These are phyloP conservation scores for Streptanthus diversifolius DNA, from an alignment of 345 rosid genomes.

Conservation along the genomic window DNA sequence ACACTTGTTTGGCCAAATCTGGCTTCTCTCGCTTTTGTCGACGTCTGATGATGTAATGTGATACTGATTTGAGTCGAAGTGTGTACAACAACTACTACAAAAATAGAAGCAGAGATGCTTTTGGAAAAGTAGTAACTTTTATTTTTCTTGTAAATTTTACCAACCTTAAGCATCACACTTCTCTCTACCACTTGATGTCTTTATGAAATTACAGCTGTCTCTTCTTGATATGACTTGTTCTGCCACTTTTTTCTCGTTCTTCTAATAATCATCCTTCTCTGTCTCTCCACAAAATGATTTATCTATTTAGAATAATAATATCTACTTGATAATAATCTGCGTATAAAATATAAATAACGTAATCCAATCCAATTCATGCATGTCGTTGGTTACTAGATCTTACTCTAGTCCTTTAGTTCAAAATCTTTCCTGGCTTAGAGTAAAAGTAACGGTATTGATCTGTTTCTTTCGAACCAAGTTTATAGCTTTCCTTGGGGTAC, in stretches of 20 bases:
- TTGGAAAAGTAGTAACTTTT: slow-evolving; percentile 13
- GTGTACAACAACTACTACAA: slow-evolving; percentile 27
- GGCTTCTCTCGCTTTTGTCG: slow-evolving; percentile 21
- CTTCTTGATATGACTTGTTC: slow-evolving; percentile 38
- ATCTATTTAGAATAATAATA: slow-evolving; percentile 1
- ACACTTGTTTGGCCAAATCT: slow-evolving; percentile 26
- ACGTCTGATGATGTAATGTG: slow-evolving; percentile 30
- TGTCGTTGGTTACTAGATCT: background rate
- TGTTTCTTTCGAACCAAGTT: slow-evolving; percentile 1
- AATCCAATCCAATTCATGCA: background rate
- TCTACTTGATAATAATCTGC: background rate
- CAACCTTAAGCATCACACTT: slow-evolving; percentile 35
- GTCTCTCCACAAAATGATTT: slow-evolving; percentile 27
- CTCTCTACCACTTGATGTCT: slow-evolving; percentile 37
- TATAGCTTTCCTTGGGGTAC: background rate
- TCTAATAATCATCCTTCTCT: slow-evolving; percentile 22
- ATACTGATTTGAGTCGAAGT: slow-evolving; percentile 26
- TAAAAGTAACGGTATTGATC: slow-evolving; percentile 7
- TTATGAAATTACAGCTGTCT: slow-evolving; percentile 37
- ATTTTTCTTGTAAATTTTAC: slow-evolving; percentile 1
- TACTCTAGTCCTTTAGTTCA: background rate
- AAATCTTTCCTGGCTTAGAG: slow-evolving; percentile 12
- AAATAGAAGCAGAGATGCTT: slow-evolving; percentile 29
- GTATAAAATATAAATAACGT: background rate
- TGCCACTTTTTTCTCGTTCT: slow-evolving; percentile 28